Conservation (phyloP, 148 eudicot genomes). For the Chenopodium berlandieri region DNA sequence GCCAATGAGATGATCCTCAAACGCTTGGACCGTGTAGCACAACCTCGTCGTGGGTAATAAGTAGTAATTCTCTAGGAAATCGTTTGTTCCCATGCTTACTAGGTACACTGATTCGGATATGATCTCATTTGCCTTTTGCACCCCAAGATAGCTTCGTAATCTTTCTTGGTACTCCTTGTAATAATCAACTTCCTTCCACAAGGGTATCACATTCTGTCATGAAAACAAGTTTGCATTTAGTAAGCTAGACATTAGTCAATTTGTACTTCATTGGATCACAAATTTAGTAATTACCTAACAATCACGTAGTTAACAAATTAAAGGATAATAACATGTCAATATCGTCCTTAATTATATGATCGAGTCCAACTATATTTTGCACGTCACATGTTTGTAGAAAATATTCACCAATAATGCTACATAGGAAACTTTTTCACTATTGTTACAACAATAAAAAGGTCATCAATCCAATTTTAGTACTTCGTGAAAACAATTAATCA, state of each 20-base stretch:
- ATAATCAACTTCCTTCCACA: conserved; percentile 71
- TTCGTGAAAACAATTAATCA: neutral
- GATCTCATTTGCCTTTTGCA: conserved; percentile 39
- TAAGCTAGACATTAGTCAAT: neutral
- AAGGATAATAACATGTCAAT: no score
- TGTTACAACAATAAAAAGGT: no score
- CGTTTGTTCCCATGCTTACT: conserved; percentile 73
- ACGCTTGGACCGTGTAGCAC: conserved; percentile 35
- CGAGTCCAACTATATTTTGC: neutral
- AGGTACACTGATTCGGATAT: conserved; percentile 54
- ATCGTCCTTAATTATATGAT: neutral
- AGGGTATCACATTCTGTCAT: conserved; percentile 68
- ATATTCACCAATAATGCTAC: neutral
- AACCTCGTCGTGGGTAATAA: conserved; percentile 35
- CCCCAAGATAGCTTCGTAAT: conserved; percentile 47
- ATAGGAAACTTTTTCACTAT: no score
- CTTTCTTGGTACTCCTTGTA: conserved; percentile 64
- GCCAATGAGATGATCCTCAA: conserved; percentile 40
- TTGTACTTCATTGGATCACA: neutral
- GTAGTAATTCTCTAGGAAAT: conserved; percentile 81
- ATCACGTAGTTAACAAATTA: neutral
- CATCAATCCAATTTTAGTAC: no score
- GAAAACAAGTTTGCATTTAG: neutral
- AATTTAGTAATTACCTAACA: neutral
- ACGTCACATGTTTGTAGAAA: neutral